A percentile compares a stretch with the other conserved stretches of the same genome.
Evolutionary conservation across 345 rosid species (phyloP).

Genomic region (Eucalyptus curtisii): DNA sequence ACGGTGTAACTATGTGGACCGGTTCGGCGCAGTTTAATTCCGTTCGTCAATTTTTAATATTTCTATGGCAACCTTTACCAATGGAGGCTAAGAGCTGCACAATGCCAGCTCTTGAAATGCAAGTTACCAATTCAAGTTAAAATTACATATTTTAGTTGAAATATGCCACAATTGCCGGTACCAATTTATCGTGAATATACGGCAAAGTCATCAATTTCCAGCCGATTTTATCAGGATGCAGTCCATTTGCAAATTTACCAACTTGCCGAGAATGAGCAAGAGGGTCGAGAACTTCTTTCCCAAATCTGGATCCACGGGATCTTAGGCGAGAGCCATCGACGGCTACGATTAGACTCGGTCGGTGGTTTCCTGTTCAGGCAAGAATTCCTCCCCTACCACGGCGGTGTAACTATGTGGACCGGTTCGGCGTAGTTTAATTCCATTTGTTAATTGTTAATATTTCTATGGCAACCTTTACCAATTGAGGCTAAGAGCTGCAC

Average conservation of each 20-base stretch:
- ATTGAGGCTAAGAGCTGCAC: background rate
- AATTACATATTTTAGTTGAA: background rate
- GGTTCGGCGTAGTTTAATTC: background rate
- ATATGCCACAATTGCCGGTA: background rate
- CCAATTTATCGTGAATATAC: background rate
- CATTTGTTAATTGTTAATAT: background rate
- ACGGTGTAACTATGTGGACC: background rate
- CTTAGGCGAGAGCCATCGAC: background rate
- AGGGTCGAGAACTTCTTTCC: background rate
- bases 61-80: background rate
- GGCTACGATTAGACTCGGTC: accelerated
- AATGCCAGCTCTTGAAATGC: background rate
- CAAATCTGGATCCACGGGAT: background rate
- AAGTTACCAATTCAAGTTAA: background rate
- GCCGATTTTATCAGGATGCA: accelerated
- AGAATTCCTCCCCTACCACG: accelerated
- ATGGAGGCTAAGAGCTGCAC: background rate
- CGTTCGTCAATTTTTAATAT: background rate
- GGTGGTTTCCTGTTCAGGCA: background rate
- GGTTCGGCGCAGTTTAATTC: background rate
- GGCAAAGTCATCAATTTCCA: background rate
- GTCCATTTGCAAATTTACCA: accelerated
- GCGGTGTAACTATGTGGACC: background rate
- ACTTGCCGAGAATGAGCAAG: background rate
- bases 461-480: background rate